phyloP scores from a whole-genome alignment of 2,329 filamentous ascomycete species.

The Neocatenulostroma microsporum region DNA sequence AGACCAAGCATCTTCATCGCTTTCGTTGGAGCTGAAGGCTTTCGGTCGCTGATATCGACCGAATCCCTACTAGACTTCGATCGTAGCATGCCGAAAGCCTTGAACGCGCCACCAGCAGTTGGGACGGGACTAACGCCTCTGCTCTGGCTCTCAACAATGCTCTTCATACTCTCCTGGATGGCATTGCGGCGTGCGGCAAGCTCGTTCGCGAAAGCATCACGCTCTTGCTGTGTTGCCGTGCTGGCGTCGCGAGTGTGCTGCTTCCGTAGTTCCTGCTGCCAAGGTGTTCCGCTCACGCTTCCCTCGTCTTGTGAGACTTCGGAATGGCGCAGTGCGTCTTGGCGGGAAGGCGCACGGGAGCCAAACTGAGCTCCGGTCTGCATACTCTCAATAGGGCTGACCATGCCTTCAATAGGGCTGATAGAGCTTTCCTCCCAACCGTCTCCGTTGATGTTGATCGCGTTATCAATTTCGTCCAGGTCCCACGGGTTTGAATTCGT shows the following conservation, averaged over 20 bases:
- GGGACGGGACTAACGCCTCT: conserved; percentile 30
- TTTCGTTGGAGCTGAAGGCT: conserved; percentile 43
- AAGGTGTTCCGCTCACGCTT: conserved; percentile 24
- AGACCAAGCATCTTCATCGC: conserved; percentile 56
- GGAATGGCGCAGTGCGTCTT: conserved; percentile 10
- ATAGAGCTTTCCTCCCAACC: conserved; percentile 9
- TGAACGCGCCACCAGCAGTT: conserved; percentile 35
- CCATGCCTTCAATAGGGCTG: conserved; percentile 13
- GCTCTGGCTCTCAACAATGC: conserved; percentile 56
- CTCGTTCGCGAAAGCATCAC: conserved; percentile 65
- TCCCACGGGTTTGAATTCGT: conserved; percentile 50
- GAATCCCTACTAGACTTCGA: conserved; percentile 62
- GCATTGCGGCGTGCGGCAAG: conserved; percentile 62
- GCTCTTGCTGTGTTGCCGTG: conserved; percentile 47
- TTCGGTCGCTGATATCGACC: conserved; percentile 46
- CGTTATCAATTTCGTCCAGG: conserved; percentile 42
- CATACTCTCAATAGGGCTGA: not conserved
- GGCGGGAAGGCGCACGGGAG: conserved; percentile 8
- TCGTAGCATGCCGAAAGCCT: conserved; percentile 57
- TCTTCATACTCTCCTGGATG: conserved; percentile 65
- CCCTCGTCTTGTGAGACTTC: conserved; percentile 12
- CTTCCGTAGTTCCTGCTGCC: conserved; percentile 43
- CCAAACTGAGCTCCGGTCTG: not conserved
- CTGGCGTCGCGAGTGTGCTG: conserved; percentile 44
- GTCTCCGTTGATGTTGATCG: conserved; percentile 3